A percentile compares a stretch with the other conserved stretches of the same genome.
These are phyloP conservation scores for Pseudocercospora vitis DNA, from an alignment of 2,329 filamentous ascomycete genomes.

Conservation along the genomic window DNA sequence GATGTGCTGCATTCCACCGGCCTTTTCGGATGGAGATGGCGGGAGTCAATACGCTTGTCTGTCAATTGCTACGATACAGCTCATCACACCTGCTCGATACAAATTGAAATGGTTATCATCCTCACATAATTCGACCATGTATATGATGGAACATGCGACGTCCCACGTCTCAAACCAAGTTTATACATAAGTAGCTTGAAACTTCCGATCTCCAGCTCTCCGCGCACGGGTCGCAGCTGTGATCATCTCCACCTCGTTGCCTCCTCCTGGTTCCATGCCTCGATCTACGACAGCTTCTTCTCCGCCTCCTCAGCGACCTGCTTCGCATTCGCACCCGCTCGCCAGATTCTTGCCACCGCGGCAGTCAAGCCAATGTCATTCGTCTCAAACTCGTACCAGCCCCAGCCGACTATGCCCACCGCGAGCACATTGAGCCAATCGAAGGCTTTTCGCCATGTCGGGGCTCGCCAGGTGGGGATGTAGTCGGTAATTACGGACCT, in stretches of 20 bases:
- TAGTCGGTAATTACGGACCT: slow-evolving; percentile 84
- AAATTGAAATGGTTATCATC: not conserved
- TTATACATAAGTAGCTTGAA: slow-evolving; percentile 8
- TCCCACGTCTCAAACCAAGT: too few species aligned
- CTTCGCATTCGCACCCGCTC: slow-evolving; percentile 51
- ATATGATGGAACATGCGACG: slow-evolving; percentile 5
- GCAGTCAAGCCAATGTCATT: slow-evolving; percentile 95
- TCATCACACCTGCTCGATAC: not conserved
- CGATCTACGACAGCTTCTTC: slow-evolving; percentile 12
- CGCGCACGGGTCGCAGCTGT: not conserved
- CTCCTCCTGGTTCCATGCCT: not conserved
- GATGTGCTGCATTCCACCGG: too few species aligned
- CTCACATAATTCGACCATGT: not conserved
- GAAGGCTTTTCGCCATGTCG: slow-evolving; percentile 64
- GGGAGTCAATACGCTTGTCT: not conserved
- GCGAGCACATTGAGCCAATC: slow-evolving; percentile 76
- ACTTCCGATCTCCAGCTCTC: not conserved
- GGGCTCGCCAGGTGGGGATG: slow-evolving; percentile 70
- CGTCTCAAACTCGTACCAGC: slow-evolving; percentile 97
- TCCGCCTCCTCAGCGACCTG: slow-evolving; percentile 23
- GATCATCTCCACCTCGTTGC: not conserved
- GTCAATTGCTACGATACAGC: not conserved
- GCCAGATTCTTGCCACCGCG: slow-evolving; percentile 85
- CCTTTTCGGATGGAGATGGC: not conserved
- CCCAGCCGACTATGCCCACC: slow-evolving; percentile 79